Conservation (phyloP, 2,329 filamentous ascomycete species). For the Diplocarpon rosae region DNA sequence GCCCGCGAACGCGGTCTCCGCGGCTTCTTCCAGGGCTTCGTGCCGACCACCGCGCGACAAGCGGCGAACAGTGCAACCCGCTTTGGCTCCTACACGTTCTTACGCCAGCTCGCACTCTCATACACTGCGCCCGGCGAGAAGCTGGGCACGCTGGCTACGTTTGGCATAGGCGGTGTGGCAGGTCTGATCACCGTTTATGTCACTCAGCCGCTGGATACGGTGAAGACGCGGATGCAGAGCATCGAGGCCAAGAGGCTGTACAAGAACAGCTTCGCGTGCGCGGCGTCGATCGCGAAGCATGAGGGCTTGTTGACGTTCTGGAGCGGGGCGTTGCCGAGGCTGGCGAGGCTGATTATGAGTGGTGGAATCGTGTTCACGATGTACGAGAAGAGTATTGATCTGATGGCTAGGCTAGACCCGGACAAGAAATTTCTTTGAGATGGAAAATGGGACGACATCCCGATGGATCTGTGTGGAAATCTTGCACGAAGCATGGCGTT, state of each 20-base stretch:
- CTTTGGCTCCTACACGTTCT: conserved; percentile 81
- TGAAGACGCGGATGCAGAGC: conserved; percentile 98
- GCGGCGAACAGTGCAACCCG: conserved; percentile 88
- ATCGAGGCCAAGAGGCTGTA: conserved; percentile 74
- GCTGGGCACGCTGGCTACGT: conserved; percentile 76
- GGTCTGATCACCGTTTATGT: conserved; percentile 83
- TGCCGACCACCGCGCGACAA: conserved; percentile 87
- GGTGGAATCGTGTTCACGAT: conserved; percentile 98
- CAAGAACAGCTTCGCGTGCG: conserved; percentile 80
- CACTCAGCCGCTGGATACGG: conserved; percentile 70
- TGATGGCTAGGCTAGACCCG: conserved; percentile 71
- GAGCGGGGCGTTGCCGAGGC: conserved; percentile 79
- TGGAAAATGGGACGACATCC: not conserved
- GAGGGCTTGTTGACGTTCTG: conserved; percentile 87
- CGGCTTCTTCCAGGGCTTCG: conserved; percentile 95
- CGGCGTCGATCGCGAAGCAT: conserved; percentile 70
- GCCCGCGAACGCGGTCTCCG: conserved; percentile 75
- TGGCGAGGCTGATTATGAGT: conserved; percentile 78
- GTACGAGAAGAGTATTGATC: conserved; percentile 94
- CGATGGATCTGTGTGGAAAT: conserved; percentile 2
- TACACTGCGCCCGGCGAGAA: conserved; percentile 94
- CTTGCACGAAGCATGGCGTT: conserved; percentile 13
- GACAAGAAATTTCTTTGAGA: conserved; percentile 66
- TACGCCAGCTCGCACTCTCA: conserved; percentile 83
- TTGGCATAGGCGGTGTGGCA: conserved; percentile 79